These are phyloP conservation scores for Oryza glaberrima DNA, from an alignment of 176 grass and related monocot genomes.

Conservation along the genomic window DNA sequence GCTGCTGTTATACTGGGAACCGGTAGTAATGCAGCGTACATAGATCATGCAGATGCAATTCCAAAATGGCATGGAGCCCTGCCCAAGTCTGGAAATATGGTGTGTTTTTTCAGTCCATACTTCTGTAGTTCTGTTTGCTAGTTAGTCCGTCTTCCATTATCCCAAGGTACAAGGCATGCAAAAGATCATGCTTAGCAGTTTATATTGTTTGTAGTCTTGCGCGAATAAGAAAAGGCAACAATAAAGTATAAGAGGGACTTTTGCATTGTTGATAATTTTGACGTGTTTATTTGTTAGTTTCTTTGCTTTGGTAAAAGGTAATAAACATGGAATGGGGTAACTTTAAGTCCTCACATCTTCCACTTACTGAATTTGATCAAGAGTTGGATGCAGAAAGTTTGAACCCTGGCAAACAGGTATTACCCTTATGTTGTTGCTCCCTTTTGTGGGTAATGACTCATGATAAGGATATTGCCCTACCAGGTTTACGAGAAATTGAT, in stretches of 20 bases:
- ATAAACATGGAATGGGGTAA: slow-evolving; percentile 85
- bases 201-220: background rate
- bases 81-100: slow-evolving; percentile 68
- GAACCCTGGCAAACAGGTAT: slow-evolving; percentile 69
- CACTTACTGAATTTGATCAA: slow-evolving; percentile 61
- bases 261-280: background rate
- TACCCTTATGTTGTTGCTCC: background rate
- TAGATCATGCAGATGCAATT: slow-evolving; percentile 73
- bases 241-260: background rate
- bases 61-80: slow-evolving; percentile 63
- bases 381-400: slow-evolving; percentile 62
- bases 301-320: slow-evolving; percentile 43
- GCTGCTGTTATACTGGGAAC: slow-evolving; percentile 76
- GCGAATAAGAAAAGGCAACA: background rate
- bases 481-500: slow-evolving; percentile 71
- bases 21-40: slow-evolving; percentile 86
- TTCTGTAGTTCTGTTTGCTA: background rate
- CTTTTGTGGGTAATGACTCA: background rate
- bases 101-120: background rate
- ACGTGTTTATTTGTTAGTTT: background rate
- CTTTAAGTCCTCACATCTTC: slow-evolving; percentile 64
- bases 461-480: background rate
- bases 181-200: background rate
- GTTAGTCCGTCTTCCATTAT: background rate
- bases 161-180: background rate